Conservation (phyloP, 1,284 basidiomycete species). For the Sanguinoderma infundibulare region DNA sequence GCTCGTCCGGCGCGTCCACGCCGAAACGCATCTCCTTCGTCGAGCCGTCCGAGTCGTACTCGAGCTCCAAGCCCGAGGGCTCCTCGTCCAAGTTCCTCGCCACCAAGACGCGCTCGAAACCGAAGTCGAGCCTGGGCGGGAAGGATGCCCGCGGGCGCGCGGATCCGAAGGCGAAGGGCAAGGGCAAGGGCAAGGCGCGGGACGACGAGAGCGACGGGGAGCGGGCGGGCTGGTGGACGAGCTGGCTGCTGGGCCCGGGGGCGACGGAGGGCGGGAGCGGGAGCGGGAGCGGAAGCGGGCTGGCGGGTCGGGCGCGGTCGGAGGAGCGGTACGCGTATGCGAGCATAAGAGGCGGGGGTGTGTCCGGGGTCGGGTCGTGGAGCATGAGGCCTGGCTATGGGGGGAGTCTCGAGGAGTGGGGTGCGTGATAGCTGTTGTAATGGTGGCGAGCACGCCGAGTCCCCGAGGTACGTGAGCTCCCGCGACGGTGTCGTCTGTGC, state of each 20-base stretch:
- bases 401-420: constrained; percentile 33
- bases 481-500: not conserved
- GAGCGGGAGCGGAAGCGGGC: no score
- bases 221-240: constrained; percentile 51
- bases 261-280: constrained; percentile 23
- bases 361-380: constrained; percentile 25
- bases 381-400: constrained; percentile 30
- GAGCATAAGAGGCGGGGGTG: constrained; percentile 15
- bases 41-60: constrained; percentile 68
- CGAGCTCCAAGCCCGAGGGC: constrained; percentile 34
- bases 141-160: constrained; percentile 22
- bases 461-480: not conserved
- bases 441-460: not conserved
- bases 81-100: constrained; percentile 28
- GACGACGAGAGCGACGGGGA: constrained; percentile 29
- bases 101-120: constrained; percentile 33
- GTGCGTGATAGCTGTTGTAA: constrained; percentile 19
- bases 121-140: constrained; percentile 26
- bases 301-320: constrained; percentile 21
- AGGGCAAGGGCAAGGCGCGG: constrained; percentile 30
- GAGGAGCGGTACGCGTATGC: constrained; percentile 28
- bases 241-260: constrained; percentile 45
- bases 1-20: constrained; percentile 52
- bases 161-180: constrained; percentile 30
- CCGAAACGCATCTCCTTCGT: constrained; percentile 80